These are phyloP conservation scores for Metschnikowia anglica DNA, from an alignment of 805 yeast genomes.

Conservation along the genomic window DNA sequence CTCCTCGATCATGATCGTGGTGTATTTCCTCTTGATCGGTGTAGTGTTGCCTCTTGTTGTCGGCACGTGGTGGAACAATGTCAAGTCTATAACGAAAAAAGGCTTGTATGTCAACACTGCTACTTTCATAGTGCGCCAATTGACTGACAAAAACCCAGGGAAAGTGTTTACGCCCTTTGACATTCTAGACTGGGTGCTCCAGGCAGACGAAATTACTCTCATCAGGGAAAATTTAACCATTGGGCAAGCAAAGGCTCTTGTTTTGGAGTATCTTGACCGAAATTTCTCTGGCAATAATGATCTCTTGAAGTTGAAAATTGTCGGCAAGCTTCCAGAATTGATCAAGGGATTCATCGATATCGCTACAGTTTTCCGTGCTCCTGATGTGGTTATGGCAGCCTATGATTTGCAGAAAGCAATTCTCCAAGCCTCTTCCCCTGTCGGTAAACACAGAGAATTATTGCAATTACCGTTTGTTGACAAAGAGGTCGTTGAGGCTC, in stretches of 20 bases:
- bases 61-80: constrained; percentile 86
- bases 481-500: constrained; percentile 40
- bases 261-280: constrained; percentile 61
- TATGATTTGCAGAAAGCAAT: constrained; percentile 68
- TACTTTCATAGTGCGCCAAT: constrained; percentile 62
- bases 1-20: constrained; percentile 58
- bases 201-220: constrained; percentile 62
- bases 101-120: constrained; percentile 89
- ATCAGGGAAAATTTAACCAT: constrained; percentile 42
- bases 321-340: constrained; percentile 63
- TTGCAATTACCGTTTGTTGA: constrained; percentile 81
- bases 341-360: constrained; percentile 76
- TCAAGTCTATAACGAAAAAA: constrained; percentile 73
- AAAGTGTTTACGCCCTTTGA: constrained; percentile 57
- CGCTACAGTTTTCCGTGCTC: constrained; percentile 73
- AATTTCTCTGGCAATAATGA: constrained; percentile 28
- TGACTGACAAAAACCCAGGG: constrained; percentile 74
- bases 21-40: constrained; percentile 73
- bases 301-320: constrained; percentile 51
- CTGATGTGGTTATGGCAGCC: constrained; percentile 60
- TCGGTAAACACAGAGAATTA: constrained; percentile 57
- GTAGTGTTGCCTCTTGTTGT: constrained; percentile 77
- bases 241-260: constrained; percentile 49
- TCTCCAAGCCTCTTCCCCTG: constrained; percentile 68
- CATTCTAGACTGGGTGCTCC: constrained; percentile 58